phyloP scores from a whole-genome alignment of 768 basidiomycete genomes.

The Candolleomyces aberdarensis region DNA sequence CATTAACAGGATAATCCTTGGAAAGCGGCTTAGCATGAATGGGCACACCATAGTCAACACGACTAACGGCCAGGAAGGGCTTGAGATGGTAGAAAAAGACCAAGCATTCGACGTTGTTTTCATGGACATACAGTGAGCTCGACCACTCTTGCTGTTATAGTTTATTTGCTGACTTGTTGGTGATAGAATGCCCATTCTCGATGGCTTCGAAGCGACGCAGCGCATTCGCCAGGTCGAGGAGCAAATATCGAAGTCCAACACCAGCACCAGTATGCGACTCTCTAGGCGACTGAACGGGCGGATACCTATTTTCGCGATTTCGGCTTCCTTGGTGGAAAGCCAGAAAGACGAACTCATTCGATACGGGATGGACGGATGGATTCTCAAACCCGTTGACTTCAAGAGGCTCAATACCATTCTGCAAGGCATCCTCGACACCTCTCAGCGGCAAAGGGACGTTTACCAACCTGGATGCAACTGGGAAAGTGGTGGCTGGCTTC shows the following conservation, averaged over 20 bases:
- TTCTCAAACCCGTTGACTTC: conserved; percentile 82
- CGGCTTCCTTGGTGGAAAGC: conserved; percentile 62
- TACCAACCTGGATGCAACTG: conserved; percentile 52
- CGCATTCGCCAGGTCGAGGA: conserved; percentile 64
- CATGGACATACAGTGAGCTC: conserved; percentile 78
- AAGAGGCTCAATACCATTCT: conserved; percentile 58
- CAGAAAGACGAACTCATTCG: conserved; percentile 52
- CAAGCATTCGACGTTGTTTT: conserved; percentile 66
- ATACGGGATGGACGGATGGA: conserved; percentile 76
- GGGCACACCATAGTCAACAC: conserved; percentile 64
- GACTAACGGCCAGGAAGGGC: conserved; percentile 74
- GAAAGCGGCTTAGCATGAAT: conserved; percentile 62
- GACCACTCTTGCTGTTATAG: neutral
- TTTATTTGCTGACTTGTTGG: neutral
- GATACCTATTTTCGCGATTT: conserved; percentile 81
- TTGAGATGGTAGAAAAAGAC: conserved; percentile 57
- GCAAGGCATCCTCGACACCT: conserved; percentile 52
- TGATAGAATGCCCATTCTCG: conserved; percentile 73
- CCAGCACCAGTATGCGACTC: conserved; percentile 5
- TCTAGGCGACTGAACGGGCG: conserved; percentile 45
- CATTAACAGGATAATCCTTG: conserved; percentile 69
- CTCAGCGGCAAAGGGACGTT: conserved; percentile 48
- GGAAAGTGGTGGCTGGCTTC: conserved; percentile 65
- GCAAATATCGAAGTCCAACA: conserved; percentile 1
- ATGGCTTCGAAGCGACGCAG: conserved; percentile 67